Conservation (phyloP, 768 basidiomycete genomes). For the Cystofilobasidium macerans region DNA sequence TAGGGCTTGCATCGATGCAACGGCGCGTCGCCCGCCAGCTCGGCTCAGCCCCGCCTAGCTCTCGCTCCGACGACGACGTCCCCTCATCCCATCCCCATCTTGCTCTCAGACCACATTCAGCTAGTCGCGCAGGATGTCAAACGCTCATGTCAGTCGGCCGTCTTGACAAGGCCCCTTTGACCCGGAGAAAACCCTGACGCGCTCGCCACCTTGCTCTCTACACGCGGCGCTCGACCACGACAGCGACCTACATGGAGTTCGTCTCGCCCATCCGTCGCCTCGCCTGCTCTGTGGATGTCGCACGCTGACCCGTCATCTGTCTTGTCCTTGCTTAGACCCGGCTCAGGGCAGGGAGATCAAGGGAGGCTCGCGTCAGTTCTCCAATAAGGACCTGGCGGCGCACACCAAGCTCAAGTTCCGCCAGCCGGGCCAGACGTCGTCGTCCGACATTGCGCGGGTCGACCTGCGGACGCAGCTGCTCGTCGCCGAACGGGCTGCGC, state of each 20-base stretch:
- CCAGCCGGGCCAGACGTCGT: constrained; percentile 81
- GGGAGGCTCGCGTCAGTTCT: constrained; percentile 83
- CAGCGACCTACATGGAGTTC: constrained; percentile 23
- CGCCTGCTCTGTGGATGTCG: too few relatives aligned
- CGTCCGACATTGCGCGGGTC: constrained; percentile 59
- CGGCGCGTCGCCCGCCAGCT: too few relatives aligned
- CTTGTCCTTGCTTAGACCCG: constrained; percentile 40
- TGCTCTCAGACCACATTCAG: too few relatives aligned
- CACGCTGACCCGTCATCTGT: background rate
- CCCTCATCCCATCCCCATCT: too few relatives aligned
- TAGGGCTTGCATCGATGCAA: too few relatives aligned
- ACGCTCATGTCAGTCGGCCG: constrained; percentile 20
- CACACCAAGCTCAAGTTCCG: constrained; percentile 98
- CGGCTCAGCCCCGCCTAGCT: too few relatives aligned
- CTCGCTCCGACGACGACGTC: too few relatives aligned
- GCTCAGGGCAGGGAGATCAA: constrained; percentile 87
- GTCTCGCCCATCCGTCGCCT: background rate
- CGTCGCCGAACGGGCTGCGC: constrained; percentile 73
- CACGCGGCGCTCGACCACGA: too few relatives aligned
- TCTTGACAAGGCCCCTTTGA: too few relatives aligned
- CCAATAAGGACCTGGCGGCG: constrained; percentile 82
- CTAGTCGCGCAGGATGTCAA: constrained; percentile 1
- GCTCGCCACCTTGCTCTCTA: too few relatives aligned
- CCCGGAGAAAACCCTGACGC: too few relatives aligned
- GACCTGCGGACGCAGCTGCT: constrained; percentile 77